Evolutionary conservation across 768 basidiomycete genomes (phyloP).

Genomic region (Tremella yokohamensis): DNA sequence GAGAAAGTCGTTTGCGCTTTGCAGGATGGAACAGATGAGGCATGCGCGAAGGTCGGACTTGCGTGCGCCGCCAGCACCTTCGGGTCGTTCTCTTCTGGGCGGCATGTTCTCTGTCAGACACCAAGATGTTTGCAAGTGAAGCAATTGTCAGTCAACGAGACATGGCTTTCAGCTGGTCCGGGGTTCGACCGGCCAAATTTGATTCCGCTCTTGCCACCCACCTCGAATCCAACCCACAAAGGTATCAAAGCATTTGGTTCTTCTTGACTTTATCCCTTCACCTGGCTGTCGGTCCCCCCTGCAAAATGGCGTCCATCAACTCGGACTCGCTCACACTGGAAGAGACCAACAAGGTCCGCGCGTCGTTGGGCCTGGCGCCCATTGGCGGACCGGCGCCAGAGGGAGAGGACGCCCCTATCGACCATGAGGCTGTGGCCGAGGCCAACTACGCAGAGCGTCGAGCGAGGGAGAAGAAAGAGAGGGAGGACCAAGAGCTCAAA

Average conservation of each 20-base stretch:
- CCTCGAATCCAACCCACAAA: neutral
- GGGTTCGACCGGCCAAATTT: neutral
- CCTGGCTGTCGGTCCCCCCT: neutral
- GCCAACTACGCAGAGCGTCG: constrained; percentile 74
- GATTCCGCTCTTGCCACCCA: constrained; percentile 13
- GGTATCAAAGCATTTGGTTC: too few species aligned
- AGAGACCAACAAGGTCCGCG: constrained; percentile 70
- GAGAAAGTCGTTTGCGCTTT: constrained; percentile 75
- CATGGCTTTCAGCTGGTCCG: neutral
- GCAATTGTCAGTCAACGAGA: neutral
- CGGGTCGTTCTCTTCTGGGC: constrained; percentile 14
- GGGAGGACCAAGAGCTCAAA: constrained; percentile 55
- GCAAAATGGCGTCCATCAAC: constrained; percentile 32
- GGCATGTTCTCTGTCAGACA: constrained; percentile 21
- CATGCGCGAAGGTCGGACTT: constrained; percentile 77
- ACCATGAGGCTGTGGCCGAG: constrained; percentile 73
- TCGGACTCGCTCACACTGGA: constrained; percentile 47
- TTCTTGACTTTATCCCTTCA: neutral
- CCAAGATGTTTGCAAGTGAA: neutral
- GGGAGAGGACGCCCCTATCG: constrained; percentile 54
- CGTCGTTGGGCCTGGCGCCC: constrained; percentile 88
- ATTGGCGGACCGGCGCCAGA: constrained; percentile 67
- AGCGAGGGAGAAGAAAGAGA: constrained; percentile 61
- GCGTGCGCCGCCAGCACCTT: too few species aligned
- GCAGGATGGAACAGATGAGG: constrained; percentile 86